Evolutionary conservation across 768 basidiomycete genomes (phyloP).

Genomic region (Boletales sp.): DNA sequence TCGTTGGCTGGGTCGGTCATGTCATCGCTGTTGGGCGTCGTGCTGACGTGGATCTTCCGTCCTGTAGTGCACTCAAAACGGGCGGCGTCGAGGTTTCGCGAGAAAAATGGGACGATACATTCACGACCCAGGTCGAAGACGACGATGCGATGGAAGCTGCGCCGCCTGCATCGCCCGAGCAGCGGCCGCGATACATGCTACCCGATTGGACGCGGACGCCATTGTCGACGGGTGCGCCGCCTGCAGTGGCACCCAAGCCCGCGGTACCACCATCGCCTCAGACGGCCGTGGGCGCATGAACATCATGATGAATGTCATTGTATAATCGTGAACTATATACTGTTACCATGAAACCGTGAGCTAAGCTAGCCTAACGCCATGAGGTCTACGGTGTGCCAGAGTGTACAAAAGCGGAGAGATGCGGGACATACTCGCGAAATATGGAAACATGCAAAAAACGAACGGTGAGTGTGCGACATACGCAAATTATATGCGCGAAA

Average conservation of each 20-base stretch:
- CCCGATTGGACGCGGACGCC: slow-evolving; percentile 81
- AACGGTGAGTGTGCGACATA: not conserved
- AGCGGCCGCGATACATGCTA: slow-evolving; percentile 43
- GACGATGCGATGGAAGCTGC: slow-evolving; percentile 33
- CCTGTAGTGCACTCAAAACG: slow-evolving; percentile 72
- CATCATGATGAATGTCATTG: not conserved
- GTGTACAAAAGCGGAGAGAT: not conserved
- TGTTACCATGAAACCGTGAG: slow-evolving; percentile 8
- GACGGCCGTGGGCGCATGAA: slow-evolving; percentile 35
- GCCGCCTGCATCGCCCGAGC: slow-evolving; percentile 19
- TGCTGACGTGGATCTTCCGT: not conserved
- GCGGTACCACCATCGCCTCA: slow-evolving; percentile 16
- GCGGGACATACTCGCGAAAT: slow-evolving; percentile 1
- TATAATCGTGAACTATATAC: slow-evolving; percentile 7
- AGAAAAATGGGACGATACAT: slow-evolving; percentile 83
- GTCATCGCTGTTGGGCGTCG: not conserved
- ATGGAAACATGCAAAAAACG: not conserved
- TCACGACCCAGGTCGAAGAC: slow-evolving; percentile 37
- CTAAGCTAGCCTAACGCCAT: slow-evolving; percentile 4
- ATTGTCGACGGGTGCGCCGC: slow-evolving; percentile 61
- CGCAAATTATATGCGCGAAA: slow-evolving; percentile 1
- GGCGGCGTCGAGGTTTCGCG: slow-evolving; percentile 78
- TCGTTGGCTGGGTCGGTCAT: slow-evolving; percentile 80
- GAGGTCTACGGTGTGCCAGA: slow-evolving; percentile 2
- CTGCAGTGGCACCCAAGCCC: slow-evolving; percentile 33